These are phyloP conservation scores for Cymbidium sinense DNA, from an alignment of 106 monocot genomes.

Conservation along the genomic window DNA sequence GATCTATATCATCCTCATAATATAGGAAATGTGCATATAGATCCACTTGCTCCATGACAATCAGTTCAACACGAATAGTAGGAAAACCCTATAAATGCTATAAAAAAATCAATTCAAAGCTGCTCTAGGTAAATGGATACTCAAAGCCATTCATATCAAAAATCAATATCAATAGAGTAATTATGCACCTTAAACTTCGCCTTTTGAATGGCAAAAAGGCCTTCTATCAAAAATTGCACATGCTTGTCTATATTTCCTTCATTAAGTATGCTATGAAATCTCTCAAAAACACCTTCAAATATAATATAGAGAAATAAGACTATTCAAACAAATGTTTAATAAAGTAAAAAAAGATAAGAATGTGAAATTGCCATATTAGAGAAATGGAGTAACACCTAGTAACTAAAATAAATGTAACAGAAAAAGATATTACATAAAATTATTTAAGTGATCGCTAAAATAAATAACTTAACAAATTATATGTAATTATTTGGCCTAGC, in stretches of 20 bases:
- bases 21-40: slow-evolving; percentile 76
- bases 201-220: slow-evolving; percentile 92
- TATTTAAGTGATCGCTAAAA: too few relatives aligned
- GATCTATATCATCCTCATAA: slow-evolving; percentile 77
- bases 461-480: background rate
- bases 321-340: background rate
- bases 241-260: slow-evolving; percentile 96
- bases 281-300: slow-evolving; percentile 90
- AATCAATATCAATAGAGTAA: background rate
- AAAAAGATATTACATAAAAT: background rate
- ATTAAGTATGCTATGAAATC: slow-evolving; percentile 90
- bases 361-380: background rate
- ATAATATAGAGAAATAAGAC: background rate
- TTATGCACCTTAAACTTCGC: slow-evolving; percentile 78
- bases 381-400: background rate
- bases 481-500: background rate
- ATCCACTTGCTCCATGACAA: slow-evolving; percentile 82
- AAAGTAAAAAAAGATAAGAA: background rate
- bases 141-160: background rate
- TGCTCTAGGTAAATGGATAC: background rate
- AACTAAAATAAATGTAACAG: background rate
- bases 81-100: slow-evolving; percentile 59
- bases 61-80: slow-evolving; percentile 66
- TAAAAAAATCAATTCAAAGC: background rate
- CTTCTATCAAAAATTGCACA: slow-evolving; percentile 92